A percentile compares a stretch with the other conserved stretches of the same genome.
These are phyloP conservation scores for Podospora fimiseda DNA, from an alignment of 495 filamentous ascomycete genomes.

Conservation along the genomic window DNA sequence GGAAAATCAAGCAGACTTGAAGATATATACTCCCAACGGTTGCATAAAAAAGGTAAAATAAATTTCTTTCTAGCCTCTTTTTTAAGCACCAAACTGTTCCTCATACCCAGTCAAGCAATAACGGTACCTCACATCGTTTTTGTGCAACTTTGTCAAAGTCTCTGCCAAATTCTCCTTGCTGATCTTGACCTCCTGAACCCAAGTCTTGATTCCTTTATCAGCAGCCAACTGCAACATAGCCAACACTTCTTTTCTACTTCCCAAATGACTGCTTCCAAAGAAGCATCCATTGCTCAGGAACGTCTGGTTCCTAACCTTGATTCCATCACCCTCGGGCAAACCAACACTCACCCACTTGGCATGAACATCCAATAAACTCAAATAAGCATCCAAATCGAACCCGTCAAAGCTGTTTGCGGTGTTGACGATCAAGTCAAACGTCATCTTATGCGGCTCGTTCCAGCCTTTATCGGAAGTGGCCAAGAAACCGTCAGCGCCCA, in stretches of 20 bases:
- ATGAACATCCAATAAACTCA: conserved; percentile 75
- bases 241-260: conserved; percentile 71
- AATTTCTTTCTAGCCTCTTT: not conserved
- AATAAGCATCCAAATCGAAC: conserved; percentile 60
- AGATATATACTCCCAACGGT: not conserved
- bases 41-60: not conserved
- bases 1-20: conserved; percentile 53
- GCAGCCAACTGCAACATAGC: conserved; percentile 77
- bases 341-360: conserved; percentile 79
- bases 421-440: conserved; percentile 56
- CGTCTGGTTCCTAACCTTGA: conserved; percentile 67
- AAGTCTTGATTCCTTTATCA: conserved; percentile 73
- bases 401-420: conserved; percentile 49
- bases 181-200: conserved; percentile 74
- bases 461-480: conserved; percentile 61
- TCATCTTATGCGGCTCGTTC: conserved; percentile 48
- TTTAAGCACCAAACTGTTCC: conserved; percentile 32
- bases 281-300: conserved; percentile 71
- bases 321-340: conserved; percentile 72
- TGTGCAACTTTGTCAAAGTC: conserved; percentile 60
- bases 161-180: conserved; percentile 60
- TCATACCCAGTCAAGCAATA: conserved; percentile 44
- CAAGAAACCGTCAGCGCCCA: conserved; percentile 72
- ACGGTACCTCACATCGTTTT: conserved; percentile 59
- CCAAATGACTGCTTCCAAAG: conserved; percentile 76